These are phyloP conservation scores for Eutrema heterophyllum DNA, from an alignment of 345 rosid genomes.

Conservation along the genomic window DNA sequence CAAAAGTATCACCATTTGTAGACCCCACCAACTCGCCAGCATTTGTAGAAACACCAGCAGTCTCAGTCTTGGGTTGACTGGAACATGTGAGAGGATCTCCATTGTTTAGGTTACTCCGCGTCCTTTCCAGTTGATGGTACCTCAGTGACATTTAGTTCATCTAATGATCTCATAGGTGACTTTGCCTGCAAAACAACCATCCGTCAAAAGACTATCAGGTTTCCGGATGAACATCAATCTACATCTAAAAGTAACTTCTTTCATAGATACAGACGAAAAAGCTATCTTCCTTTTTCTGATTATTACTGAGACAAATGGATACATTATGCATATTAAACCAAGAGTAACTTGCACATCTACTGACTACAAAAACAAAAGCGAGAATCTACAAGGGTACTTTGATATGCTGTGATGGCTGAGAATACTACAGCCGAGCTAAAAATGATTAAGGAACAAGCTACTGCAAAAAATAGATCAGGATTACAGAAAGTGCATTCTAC, in stretches of 20 bases:
- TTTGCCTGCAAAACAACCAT: slow-evolving; percentile 49
- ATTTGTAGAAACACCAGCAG: slow-evolving; percentile 23
- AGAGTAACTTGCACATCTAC: too few species aligned
- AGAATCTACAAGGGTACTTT: too few species aligned
- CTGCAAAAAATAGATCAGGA: too few species aligned
- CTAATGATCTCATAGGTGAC: slow-evolving; percentile 76
- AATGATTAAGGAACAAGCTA: too few species aligned
- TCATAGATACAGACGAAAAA: neutral
- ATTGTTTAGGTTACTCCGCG: slow-evolving; percentile 19
- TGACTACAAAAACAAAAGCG: too few species aligned
- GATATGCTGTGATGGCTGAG: too few species aligned
- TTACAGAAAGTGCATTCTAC: too few species aligned
- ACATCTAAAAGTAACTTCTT: neutral
- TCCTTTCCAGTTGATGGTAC: slow-evolving; percentile 54
- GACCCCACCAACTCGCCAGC: slow-evolving; percentile 7
- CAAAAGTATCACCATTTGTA: slow-evolving; percentile 31
- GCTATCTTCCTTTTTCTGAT: neutral
- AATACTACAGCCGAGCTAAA: too few species aligned
- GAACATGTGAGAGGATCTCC: slow-evolving; percentile 31
- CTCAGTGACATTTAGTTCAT: slow-evolving; percentile 65
- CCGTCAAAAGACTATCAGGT: neutral
- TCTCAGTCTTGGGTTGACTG: slow-evolving; percentile 18
- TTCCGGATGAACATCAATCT: neutral
- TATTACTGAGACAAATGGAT: neutral
- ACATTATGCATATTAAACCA: neutral